Conservation (phyloP, 2,329 filamentous ascomycete genomes). For the Talaromyces sp. region DNA sequence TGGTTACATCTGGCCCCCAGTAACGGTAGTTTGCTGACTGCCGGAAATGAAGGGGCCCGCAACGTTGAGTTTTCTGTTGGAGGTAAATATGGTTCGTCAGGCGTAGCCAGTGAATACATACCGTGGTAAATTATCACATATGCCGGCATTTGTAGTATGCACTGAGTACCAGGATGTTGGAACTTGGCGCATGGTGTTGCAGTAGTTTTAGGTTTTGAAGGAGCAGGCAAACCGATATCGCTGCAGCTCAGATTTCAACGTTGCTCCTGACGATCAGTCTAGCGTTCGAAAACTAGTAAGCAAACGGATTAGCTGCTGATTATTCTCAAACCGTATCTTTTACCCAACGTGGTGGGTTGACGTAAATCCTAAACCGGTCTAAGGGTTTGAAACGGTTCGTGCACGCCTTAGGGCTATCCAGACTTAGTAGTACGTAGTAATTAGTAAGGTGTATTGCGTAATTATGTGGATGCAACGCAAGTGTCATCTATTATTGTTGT, state of each 20-base stretch:
- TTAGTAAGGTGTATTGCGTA: background rate
- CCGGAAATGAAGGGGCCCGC: background rate
- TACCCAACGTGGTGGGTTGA: background rate
- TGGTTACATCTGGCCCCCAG: conserved; percentile 9
- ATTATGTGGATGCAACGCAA: background rate
- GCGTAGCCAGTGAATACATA: too few species aligned
- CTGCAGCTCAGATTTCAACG: background rate
- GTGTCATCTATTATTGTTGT: background rate
- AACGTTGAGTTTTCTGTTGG: background rate
- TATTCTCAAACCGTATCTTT: background rate
- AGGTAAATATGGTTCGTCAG: background rate
- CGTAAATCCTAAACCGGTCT: background rate
- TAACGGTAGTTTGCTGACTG: conserved; percentile 1
- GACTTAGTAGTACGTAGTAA: too few species aligned
- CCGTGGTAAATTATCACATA: too few species aligned
- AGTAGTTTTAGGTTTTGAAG: background rate
- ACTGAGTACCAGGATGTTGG: too few species aligned
- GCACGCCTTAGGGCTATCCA: background rate
- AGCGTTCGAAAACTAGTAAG: background rate
- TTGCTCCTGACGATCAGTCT: background rate
- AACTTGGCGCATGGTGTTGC: too few species aligned
- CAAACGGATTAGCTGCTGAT: background rate
- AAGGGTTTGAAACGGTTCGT: too few species aligned
- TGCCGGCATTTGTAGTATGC: too few species aligned
- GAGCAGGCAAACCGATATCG: background rate